Evolutionary conservation across 805 yeast species (phyloP), one percentile per base, ranked within the genome.

Genomic region (Myxozyma vanderwaltii): DNA sequence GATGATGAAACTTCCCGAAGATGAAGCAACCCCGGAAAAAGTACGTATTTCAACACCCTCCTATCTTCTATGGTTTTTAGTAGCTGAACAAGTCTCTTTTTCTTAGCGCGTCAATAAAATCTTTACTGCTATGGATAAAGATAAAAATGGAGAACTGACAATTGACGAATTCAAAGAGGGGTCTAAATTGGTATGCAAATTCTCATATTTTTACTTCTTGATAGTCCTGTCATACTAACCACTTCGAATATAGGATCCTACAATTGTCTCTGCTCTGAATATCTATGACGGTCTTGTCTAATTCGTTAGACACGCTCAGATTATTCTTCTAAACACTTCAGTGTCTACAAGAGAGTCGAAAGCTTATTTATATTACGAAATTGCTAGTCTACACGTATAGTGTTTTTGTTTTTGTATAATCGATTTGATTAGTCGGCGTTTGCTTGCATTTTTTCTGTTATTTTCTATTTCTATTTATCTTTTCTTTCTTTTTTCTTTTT

Each of bases 1-100:
- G 1, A 90, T 91, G 92, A 96, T 91, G 59, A 85, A 85, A 62
- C 78, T 91, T 53, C 88, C 89, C 19, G 92, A 85, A 23, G 97
- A 91, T 70, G 98, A 91, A 68, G 82, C 85, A 46, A 91, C 98
- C 0, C 98, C 99, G 0, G 97, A 91, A 69, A 77, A 85, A 65
- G 68, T 66, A 51, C 3, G 59, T 41, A n/a, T n/a, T n/a, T n/a
- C n/a, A n/a, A n/a, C n/a, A n/a, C n/a, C n/a, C n/a, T n/a, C n/a
- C n/a, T n/a, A n/a, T n/a, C n/a, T n/a, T n/a, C n/a, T n/a, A n/a
- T n/a, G n/a, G n/a, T n/a, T n/a, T n/a, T n/a, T n/a, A n/a, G n/a
- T n/a, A n/a, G n/a, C n/a, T n/a, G n/a, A n/a, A n/a, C n/a, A n/a
- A n/a, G n/a, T n/a, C n/a, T n/a, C n/a, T n/a, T n/a, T 12, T 21